Evolutionary conservation across 495 filamentous ascomycete species (phyloP), one percentile per base, ranked within the genome.

Genomic region (Peziza echinospora): DNA sequence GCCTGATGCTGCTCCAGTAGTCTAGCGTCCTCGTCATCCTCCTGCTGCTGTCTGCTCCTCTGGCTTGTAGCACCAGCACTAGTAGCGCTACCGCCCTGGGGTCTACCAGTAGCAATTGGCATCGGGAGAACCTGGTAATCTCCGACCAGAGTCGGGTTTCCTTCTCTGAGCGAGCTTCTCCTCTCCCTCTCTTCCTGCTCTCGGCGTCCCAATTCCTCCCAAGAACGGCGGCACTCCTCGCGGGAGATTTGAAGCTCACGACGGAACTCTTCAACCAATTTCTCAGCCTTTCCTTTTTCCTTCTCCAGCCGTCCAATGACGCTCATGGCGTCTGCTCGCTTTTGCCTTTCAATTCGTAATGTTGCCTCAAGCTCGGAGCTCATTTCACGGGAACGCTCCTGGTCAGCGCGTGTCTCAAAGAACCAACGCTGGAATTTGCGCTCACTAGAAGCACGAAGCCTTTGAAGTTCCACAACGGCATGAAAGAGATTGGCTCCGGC

Each of bases 351-450:
- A 17, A 75, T 64, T 23, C 77, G 70, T 24, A 97, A 62, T 22
- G 76, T 73, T 21, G 70, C 66, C 56, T 93, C 77, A 17, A 89
- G 65, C 53, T 82, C 75, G n/a, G 71, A 82, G 46, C 82, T 80
- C n/a, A 81, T 67, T 59, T 94, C 89, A 49, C 82, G 77, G 30
- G 76, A 65, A 10, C 80, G 77, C 65, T 97, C 89, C 53, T 91
- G 74, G 47, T 94, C 85, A 30, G 75, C 70, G 40, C 86, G 75
- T 2, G 83, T 92, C 54, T 97, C 89, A 58, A 92, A 91, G 63
- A 94, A 94, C 89, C 89, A 97, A 34, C 91, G 77, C 62, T 96
- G 91, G 60, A 97, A 97, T 58, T 96, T 96, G 26, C 91, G 73
- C 61, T 96, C 91, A 1, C 85, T 93, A 19, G 82, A 91, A 17